Conservation (phyloP, 2,329 filamentous ascomycete species). For the Ilyonectria mors-panacis region DNA sequence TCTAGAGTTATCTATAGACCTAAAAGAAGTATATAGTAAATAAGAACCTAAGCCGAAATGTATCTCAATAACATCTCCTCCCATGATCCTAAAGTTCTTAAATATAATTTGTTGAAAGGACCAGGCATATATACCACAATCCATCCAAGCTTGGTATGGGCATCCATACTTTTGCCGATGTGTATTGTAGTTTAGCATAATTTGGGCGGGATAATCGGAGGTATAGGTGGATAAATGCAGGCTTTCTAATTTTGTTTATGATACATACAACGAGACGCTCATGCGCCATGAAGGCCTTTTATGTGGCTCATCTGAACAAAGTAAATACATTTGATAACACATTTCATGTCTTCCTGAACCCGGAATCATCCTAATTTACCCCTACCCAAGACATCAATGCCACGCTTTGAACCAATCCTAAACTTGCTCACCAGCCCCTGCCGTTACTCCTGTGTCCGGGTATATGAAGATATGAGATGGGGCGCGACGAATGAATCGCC, state of each 20-base stretch:
- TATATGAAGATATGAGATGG: conserved; percentile 21
- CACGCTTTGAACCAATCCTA: conserved; percentile 12
- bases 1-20: not conserved
- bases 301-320: not conserved
- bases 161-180: no score
- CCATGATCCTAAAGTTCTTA: not conserved
- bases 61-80: not conserved
- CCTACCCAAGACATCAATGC: conserved; percentile 5
- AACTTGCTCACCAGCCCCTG: conserved; percentile 3
- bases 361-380: conserved; percentile 1
- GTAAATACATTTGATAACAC: conserved; percentile 7
- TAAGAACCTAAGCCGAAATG: not conserved
- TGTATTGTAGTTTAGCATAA: no score
- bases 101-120: no score
- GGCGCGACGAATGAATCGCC: not conserved
- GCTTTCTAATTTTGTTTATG: not conserved
- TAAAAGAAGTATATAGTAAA: not conserved
- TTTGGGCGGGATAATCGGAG: no score
- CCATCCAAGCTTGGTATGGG: no score
- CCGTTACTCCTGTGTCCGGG: conserved; percentile 17
- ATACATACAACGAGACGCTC: not conserved
- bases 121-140: no score
- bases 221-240: not conserved
- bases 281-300: not conserved
- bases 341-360: conserved; percentile 1